Conservation (phyloP, 2,329 filamentous ascomycete species). For the Monilinia fructigena region DNA sequence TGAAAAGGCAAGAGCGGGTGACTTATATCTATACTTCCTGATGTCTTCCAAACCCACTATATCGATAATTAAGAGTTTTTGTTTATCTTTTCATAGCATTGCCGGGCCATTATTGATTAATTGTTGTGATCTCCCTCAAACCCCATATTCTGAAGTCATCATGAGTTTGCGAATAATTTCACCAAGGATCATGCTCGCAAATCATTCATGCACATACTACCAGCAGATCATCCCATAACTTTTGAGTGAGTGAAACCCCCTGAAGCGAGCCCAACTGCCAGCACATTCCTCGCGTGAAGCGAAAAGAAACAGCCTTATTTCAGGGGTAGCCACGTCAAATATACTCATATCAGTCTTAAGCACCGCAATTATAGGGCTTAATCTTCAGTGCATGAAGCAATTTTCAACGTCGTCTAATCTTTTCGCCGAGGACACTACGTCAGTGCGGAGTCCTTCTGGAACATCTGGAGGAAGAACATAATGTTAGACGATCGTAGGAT, state of each 20-base stretch:
- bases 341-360: background rate
- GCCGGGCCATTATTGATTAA: conserved; percentile 8
- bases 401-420: conserved; percentile 1
- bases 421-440: background rate
- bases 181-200: conserved; percentile 13
- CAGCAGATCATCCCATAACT: conserved; percentile 8
- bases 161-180: conserved; percentile 4
- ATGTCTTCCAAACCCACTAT: background rate
- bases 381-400: conserved; percentile 8
- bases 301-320: background rate
- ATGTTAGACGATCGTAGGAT: background rate
- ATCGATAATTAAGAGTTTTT: background rate
- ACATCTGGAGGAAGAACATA: background rate
- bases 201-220: conserved; percentile 10
- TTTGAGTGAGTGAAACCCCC: background rate
- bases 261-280: conserved; percentile 12
- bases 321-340: conserved; percentile 17
- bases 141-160: conserved; percentile 14
- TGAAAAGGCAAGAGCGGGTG: conserved; percentile 8
- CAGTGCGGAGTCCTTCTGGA: conserved; percentile 17
- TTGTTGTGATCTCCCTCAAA: conserved; percentile 9
- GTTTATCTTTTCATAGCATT: background rate
- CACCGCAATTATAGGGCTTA: conserved; percentile 8
- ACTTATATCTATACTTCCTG: conserved; percentile 7
- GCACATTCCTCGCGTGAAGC: conserved; percentile 18